Evolutionary conservation across 2,329 filamentous ascomycete genomes (phyloP).

Genomic region (Aquanectria penicillioides): DNA sequence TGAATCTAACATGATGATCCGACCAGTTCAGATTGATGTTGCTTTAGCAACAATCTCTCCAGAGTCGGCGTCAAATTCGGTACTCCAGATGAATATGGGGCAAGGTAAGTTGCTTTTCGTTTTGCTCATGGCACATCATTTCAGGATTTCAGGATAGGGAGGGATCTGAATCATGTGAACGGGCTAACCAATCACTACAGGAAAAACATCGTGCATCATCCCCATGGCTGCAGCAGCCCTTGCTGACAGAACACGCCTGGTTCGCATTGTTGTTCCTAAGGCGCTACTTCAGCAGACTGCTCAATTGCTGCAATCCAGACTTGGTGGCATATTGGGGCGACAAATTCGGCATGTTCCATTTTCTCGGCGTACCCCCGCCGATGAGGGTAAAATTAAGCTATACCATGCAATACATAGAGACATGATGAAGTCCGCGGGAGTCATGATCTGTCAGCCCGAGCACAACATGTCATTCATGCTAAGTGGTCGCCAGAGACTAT

Average conservation of each 20-base stretch:
- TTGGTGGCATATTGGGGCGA: constrained; percentile 64
- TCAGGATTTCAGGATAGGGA: no score
- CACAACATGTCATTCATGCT: constrained; percentile 72
- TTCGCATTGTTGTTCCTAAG: constrained; percentile 66
- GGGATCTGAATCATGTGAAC: no score
- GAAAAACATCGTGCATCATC: constrained; percentile 68
- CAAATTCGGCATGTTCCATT: constrained; percentile 66
- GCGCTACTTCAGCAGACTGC: constrained; percentile 66
- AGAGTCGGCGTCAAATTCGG: constrained; percentile 52
- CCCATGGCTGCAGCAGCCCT: constrained; percentile 59
- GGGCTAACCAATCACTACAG: constrained; percentile 38
- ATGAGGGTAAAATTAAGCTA: constrained; percentile 42
- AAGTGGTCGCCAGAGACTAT: constrained; percentile 66
- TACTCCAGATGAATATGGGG: constrained; percentile 78
- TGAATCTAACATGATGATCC: constrained; percentile 70
- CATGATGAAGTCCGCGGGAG: constrained; percentile 53
- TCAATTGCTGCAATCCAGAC: constrained; percentile 61
- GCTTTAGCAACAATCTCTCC: constrained; percentile 65
- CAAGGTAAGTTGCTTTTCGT: constrained; percentile 78
- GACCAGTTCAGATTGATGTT: constrained; percentile 67
- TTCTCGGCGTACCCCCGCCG: constrained; percentile 58
- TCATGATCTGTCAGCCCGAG: constrained; percentile 70
- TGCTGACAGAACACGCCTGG: constrained; percentile 56
- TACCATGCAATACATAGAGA: constrained; percentile 51
- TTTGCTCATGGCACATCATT: no score